Evolutionary conservation across 2,329 filamentous ascomycete species (phyloP).

Genomic region (Colletotrichum sp.): DNA sequence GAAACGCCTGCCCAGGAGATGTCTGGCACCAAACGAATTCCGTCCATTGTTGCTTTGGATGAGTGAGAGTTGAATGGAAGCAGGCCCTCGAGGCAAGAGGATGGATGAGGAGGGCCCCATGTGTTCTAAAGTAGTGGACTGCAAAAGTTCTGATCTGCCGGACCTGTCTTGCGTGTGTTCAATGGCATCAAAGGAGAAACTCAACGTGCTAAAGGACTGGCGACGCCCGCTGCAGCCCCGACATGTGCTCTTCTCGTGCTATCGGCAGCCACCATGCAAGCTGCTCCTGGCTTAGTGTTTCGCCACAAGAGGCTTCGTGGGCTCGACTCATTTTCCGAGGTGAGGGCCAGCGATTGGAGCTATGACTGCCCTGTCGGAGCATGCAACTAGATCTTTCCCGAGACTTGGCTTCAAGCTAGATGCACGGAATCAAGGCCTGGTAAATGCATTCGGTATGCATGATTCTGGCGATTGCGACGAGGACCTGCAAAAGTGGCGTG

Average conservation of each 20-base stretch:
- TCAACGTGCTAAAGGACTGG: background rate
- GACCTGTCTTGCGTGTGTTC: background rate
- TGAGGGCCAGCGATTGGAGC: rapidly evolving
- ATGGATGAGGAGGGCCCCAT: background rate
- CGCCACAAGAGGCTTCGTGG: background rate
- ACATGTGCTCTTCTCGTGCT: background rate
- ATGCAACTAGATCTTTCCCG: background rate
- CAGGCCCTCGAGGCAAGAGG: background rate
- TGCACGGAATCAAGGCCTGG: background rate
- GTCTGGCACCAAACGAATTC: background rate
- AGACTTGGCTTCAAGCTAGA: background rate
- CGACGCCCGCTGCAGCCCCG: background rate
- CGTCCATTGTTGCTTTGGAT: background rate
- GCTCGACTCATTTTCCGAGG: background rate
- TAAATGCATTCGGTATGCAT: background rate
- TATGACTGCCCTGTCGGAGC: background rate
- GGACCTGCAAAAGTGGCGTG: background rate
- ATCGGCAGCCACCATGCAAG: background rate
- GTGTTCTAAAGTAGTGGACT: background rate
- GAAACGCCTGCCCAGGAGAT: background rate
- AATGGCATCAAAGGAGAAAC: background rate
- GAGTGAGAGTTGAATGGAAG: background rate
- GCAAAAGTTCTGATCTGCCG: background rate
- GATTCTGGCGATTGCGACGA: background rate
- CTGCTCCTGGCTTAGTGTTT: background rate